Percentiles rank a stretch among this genome's conserved stretches.
These are phyloP conservation scores for Kodamaea arcana DNA, from an alignment of 1,139 yeast genomes.

Conservation along the genomic window DNA sequence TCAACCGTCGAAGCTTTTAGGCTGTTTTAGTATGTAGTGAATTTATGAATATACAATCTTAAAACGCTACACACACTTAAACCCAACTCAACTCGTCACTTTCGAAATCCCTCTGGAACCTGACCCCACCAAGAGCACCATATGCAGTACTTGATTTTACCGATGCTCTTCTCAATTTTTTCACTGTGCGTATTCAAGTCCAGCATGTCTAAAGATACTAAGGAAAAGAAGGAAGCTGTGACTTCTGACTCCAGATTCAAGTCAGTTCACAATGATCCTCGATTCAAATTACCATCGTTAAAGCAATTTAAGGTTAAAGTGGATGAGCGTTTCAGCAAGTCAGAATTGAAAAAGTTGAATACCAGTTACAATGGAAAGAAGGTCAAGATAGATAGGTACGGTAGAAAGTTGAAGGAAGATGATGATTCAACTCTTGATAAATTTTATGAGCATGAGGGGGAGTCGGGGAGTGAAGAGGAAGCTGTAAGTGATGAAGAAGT, in stretches of 20 bases:
- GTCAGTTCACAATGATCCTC: conserved; percentile 79
- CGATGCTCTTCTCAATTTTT: conserved; percentile 4
- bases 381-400: conserved; percentile 79
- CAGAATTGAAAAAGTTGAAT: conserved; percentile 61
- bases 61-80: no score
- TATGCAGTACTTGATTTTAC: no score
- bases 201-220: conserved; percentile 21
- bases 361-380: conserved; percentile 44
- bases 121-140: no score
- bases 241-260: conserved; percentile 73
- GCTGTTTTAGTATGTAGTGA: no score
- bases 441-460: conserved; percentile 54
- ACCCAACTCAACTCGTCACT: no score
- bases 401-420: conserved; percentile 57
- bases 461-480: conserved; percentile 15
- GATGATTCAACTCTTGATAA: conserved; percentile 50
- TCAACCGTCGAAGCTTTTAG: no score
- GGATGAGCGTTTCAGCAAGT: conserved; percentile 79
- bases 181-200: neutral
- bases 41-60: no score
- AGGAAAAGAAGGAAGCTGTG: conserved; percentile 20
- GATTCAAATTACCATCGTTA: conserved; percentile 72
- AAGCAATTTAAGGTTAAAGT: conserved; percentile 72
- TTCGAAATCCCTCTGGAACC: no score
- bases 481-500: conserved; percentile 18